These are phyloP conservation scores for Colletotrichum sansevieriae DNA, from an alignment of 2,329 filamentous ascomycete species.

Conservation along the genomic window DNA sequence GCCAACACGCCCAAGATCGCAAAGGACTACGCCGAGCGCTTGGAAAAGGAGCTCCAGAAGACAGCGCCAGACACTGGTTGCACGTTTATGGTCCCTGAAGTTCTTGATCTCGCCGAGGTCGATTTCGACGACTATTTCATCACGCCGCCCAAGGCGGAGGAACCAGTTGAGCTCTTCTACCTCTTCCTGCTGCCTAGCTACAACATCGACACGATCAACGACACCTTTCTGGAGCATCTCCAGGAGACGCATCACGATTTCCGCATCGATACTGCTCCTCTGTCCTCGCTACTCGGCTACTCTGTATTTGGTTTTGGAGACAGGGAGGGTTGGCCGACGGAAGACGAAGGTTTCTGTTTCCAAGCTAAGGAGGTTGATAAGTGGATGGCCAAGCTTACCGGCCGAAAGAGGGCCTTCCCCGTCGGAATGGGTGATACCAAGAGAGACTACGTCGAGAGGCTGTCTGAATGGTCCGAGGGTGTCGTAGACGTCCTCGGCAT, in stretches of 20 bases:
- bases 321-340: slow-evolving; percentile 90
- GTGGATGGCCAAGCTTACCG: slow-evolving; percentile 97
- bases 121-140: slow-evolving; percentile 97
- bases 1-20: slow-evolving; percentile 84
- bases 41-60: slow-evolving; percentile 66
- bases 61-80: slow-evolving; percentile 55
- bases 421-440: slow-evolving; percentile 90
- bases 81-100: slow-evolving; percentile 68
- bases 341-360: slow-evolving; percentile 91
- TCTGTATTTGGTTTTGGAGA: slow-evolving; percentile 96
- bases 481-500: slow-evolving; percentile 77
- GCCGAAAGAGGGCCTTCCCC: slow-evolving; percentile 87
- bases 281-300: slow-evolving; percentile 84
- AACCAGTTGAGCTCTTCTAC: slow-evolving; percentile 79
- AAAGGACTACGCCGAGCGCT: slow-evolving; percentile 68
- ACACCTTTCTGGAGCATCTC: slow-evolving; percentile 88
- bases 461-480: slow-evolving; percentile 84
- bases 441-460: slow-evolving; percentile 73
- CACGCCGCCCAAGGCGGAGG: slow-evolving; percentile 72
- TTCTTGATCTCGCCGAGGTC: slow-evolving; percentile 84
- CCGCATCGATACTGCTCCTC: slow-evolving; percentile 88
- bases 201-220: slow-evolving; percentile 93
- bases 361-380: slow-evolving; percentile 92
- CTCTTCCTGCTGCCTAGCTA: slow-evolving; percentile 89
- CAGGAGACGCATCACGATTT: slow-evolving; percentile 97